phyloP scores from a whole-genome alignment of 495 filamentous ascomycete species.

The Penicillium malachiteum region DNA sequence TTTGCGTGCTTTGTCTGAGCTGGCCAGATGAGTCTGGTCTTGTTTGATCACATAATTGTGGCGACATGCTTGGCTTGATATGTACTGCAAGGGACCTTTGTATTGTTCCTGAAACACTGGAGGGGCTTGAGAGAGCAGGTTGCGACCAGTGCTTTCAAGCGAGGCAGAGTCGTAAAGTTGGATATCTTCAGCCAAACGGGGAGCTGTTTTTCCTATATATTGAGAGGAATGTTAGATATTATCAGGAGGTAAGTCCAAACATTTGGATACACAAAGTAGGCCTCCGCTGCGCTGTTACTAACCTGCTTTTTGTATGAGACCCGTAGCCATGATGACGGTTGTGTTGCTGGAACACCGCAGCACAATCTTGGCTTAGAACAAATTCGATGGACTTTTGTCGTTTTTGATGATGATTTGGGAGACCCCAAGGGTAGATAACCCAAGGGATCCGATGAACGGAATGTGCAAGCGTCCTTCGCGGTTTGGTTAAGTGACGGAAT shows the following conservation, averaged over 20 bases:
- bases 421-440: constrained; percentile 5
- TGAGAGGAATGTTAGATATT: background rate
- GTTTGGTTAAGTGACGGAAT: constrained; percentile 10
- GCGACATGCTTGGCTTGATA: constrained; percentile 48
- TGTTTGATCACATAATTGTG: constrained; percentile 56
- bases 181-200: constrained; percentile 59
- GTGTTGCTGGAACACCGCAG: background rate
- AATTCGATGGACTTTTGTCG: too few relatives aligned
- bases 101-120: constrained; percentile 37
- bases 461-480: background rate
- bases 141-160: constrained; percentile 44
- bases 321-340: background rate
- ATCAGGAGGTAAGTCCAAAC: too few relatives aligned
- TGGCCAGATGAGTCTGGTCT: constrained; percentile 49
- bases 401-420: constrained; percentile 3
- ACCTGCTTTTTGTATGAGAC: constrained; percentile 32
- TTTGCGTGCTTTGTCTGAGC: constrained; percentile 34
- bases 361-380: too few relatives aligned
- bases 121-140: constrained; percentile 54
- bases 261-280: too few relatives aligned
- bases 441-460: constrained; percentile 6
- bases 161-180: constrained; percentile 54
- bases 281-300: constrained; percentile 9
- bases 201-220: constrained; percentile 59
- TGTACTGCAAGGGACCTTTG: constrained; percentile 28